A percentile compares a stretch with the other conserved stretches of the same genome.
phyloP scores from a whole-genome alignment of 2,329 filamentous ascomycete species.

The Cladosporium sphaerospermum region DNA sequence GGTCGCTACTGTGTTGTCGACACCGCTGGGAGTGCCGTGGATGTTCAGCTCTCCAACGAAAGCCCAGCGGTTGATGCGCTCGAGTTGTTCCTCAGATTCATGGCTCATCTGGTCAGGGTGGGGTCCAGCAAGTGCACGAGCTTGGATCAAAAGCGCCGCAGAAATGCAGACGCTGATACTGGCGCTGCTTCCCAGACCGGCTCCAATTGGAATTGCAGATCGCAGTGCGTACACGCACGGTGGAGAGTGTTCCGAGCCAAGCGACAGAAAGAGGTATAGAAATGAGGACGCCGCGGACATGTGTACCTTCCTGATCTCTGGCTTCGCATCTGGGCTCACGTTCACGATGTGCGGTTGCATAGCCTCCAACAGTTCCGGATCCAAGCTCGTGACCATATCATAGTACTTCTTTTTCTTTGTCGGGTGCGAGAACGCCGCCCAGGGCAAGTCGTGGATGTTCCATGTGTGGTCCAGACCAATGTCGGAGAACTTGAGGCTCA shows the following conservation, averaged over 20 bases:
- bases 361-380: conserved; percentile 72
- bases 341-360: conserved; percentile 70
- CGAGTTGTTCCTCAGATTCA: conserved; percentile 83
- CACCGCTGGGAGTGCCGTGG: conserved; percentile 90
- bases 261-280: conserved; percentile 84
- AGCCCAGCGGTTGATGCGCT: conserved; percentile 95
- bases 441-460: conserved; percentile 88
- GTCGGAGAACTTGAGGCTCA: conserved; percentile 85
- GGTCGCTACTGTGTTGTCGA: conserved; percentile 93
- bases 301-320: conserved; percentile 76
- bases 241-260: conserved; percentile 71
- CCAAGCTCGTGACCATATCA: conserved; percentile 70
- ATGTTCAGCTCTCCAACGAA: conserved; percentile 97
- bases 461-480: conserved; percentile 85
- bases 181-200: conserved; percentile 88
- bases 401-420: conserved; percentile 94
- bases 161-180: conserved; percentile 87
- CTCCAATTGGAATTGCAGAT: conserved; percentile 88
- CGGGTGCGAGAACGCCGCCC: conserved; percentile 71
- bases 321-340: conserved; percentile 61
- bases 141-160: conserved; percentile 71
- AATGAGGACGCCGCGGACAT: conserved; percentile 76
- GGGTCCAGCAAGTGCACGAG: conserved; percentile 79
- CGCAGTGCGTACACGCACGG: conserved; percentile 85
- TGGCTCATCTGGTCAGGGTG: conserved; percentile 84